Conservation (phyloP, 129 eudicot species). For the Flaveria ramosissima region DNA sequence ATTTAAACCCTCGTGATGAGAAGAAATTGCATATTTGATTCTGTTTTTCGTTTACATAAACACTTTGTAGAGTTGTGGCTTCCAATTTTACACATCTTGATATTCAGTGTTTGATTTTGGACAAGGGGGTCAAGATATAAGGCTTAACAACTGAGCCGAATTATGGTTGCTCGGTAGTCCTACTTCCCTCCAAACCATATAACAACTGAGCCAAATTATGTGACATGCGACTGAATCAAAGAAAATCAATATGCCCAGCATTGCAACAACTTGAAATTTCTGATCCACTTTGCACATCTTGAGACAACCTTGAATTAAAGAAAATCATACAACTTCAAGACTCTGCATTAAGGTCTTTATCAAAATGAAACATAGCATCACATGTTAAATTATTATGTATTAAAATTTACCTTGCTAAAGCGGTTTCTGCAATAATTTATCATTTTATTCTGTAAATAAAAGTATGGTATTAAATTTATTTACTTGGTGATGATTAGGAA, state of each 20-base stretch:
- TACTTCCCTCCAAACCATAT: not conserved
- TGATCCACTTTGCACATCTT: not conserved
- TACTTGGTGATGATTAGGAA: not conserved
- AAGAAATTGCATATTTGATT: not conserved
- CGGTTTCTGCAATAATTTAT: slow-evolving; percentile 46
- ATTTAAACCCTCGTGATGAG: not conserved
- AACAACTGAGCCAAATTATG: not conserved
- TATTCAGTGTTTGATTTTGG: not conserved
- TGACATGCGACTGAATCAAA: no score
- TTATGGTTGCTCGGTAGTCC: not conserved
- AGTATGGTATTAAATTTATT: not conserved
- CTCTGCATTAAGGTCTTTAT: not conserved
- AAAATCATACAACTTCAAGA: not conserved
- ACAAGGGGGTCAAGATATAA: not conserved
- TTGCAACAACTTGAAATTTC: not conserved
- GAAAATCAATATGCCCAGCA: not conserved
- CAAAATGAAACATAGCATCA: not conserved
- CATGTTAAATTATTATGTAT: not conserved
- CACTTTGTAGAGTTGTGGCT: not conserved
- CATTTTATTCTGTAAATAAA: slow-evolving; percentile 17
- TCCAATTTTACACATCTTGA: not conserved
- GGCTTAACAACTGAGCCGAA: no score
- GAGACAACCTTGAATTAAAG: not conserved
- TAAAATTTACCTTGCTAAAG: slow-evolving; percentile 58
- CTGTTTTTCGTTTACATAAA: not conserved